Conservation (phyloP, 768 basidiomycete species). For the Daedaleopsis nitida region DNA sequence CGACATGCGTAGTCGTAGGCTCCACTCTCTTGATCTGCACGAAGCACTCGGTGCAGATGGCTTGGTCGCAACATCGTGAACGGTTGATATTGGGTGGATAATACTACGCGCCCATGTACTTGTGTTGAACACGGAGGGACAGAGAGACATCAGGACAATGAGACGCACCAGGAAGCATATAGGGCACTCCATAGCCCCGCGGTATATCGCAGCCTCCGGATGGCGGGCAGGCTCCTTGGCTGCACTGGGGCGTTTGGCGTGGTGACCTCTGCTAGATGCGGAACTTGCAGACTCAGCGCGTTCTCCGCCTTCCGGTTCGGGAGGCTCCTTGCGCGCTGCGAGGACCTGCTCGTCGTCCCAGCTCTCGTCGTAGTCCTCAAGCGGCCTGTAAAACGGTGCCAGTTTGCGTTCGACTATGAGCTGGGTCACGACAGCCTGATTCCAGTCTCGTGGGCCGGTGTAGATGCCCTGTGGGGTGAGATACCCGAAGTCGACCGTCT, state of each 20-base stretch:
- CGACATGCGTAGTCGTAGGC: slow-evolving; percentile 91
- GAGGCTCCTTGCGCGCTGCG: slow-evolving; percentile 70
- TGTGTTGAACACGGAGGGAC: slow-evolving; percentile 16
- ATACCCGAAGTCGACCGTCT: slow-evolving; percentile 81
- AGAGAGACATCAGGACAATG: slow-evolving; percentile 17
- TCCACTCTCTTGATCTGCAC: slow-evolving; percentile 98
- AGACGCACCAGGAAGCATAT: slow-evolving; percentile 92
- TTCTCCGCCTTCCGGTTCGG: slow-evolving; percentile 51
- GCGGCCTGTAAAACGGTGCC: slow-evolving; percentile 94
- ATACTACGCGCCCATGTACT: slow-evolving; percentile 56
- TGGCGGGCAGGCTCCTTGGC: slow-evolving; percentile 65
- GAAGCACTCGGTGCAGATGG: slow-evolving; percentile 98
- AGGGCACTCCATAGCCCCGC: slow-evolving; percentile 90
- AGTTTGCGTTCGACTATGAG: slow-evolving; percentile 86
- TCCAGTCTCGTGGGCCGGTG: slow-evolving; percentile 85
- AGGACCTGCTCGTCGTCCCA: slow-evolving; percentile 92
- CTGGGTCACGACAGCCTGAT: slow-evolving; percentile 81
- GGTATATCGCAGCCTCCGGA: slow-evolving; percentile 81
- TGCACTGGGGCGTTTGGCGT: slow-evolving; percentile 55
- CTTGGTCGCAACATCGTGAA: slow-evolving; percentile 97
- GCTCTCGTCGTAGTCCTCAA: slow-evolving; percentile 88
- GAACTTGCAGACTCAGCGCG: slow-evolving; percentile 45
- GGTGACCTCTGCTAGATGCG: slow-evolving; percentile 37
- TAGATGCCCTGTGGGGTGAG: slow-evolving; percentile 87
- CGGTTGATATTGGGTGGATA: slow-evolving; percentile 97